phyloP scores from a whole-genome alignment of 2,329 filamentous ascomycete genomes.

The Aspergillus calidoustus region DNA sequence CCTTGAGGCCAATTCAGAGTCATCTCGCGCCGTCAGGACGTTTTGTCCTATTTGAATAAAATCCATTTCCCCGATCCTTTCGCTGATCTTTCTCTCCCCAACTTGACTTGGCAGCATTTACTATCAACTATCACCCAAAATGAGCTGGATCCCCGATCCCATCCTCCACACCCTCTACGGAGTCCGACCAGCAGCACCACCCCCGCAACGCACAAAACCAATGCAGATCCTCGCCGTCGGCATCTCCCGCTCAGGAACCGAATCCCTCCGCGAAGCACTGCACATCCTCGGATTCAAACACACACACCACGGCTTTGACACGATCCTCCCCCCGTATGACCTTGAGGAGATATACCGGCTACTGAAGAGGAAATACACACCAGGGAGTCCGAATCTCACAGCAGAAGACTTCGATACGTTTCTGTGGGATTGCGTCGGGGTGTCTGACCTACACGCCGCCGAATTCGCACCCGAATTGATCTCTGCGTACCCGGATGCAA shows the following conservation, averaged over 20 bases:
- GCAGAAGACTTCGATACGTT: conserved; percentile 32
- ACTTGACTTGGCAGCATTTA: too few relatives aligned
- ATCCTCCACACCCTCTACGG: conserved; percentile 12
- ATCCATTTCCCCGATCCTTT: too few relatives aligned
- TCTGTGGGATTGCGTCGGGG: too few relatives aligned
- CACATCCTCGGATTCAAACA: conserved; percentile 26
- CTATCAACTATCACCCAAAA: neutral
- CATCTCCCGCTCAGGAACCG: conserved; percentile 31
- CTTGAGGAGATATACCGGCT: conserved; percentile 15
- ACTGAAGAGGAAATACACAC: conserved; percentile 23
- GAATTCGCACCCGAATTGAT: conserved; percentile 43
- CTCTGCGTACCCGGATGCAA: conserved; percentile 38
- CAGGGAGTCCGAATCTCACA: conserved; percentile 11
- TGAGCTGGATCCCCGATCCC: neutral
- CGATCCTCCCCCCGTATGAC: conserved; percentile 5
- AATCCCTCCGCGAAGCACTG: conserved; percentile 31
- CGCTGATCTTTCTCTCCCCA: too few relatives aligned
- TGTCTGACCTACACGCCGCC: conserved; percentile 37
- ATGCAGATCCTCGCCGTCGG: conserved; percentile 29
- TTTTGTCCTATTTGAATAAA: neutral
- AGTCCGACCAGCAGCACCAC: neutral
- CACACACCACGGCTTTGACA: conserved; percentile 27
- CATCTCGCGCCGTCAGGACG: too few relatives aligned
- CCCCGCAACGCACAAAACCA: conserved; percentile 14
- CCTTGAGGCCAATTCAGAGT: too few relatives aligned